Evolutionary conservation across 2,329 filamentous ascomycete genomes (phyloP), one percentile per base, ranked within the genome.

Genomic region (Talaromyces sp.): DNA sequence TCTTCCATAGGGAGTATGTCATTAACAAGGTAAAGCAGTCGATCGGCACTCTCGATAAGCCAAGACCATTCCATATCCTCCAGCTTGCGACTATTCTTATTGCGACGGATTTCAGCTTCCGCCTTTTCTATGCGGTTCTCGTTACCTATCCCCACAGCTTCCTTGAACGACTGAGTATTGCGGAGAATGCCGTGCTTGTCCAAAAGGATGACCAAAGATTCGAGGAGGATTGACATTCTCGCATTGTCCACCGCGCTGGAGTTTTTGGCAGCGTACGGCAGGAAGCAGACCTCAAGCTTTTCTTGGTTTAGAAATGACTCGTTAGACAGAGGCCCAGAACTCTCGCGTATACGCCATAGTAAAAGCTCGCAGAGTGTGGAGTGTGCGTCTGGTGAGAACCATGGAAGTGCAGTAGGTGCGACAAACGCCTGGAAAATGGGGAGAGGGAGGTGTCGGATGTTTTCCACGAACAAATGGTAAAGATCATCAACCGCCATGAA

Each of bases 151-250:
- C 83, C 75, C n/a, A 85, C 76, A 0, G 83, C 81, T 0, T 70
- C 60, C 42, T 75, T 74, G 16, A 88, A 65, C 5, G 65, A 66
- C 1, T 69, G 68, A 4, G 68, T 76, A 64, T 75, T 58, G 27
- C 63, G 63, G 70, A 78, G 50, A 67, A 72, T 66, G 1, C 73
- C 70, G 34, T 69, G 68, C 14, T 69, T 70, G 12, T 72, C 76
- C 31, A 87, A 73, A 6, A 87, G 75, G 53, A 87, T 81, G 33
- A 91, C 69, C 56, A 91, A 74, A 1, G 81, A 81, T 75, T 94
- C 91, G 0, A 92, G 76, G 33, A 90, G 73, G 9, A 93, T 75
- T 1, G 88, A 87, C 42, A 93, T 80, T 71, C 89, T 90, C 31
- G 88, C 87, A 67, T 95, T 93, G 65, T 92, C 89, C 23, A 85